Evolutionary conservation across 495 filamentous ascomycete species (phyloP).

Genomic region (Penicillium paxilli): DNA sequence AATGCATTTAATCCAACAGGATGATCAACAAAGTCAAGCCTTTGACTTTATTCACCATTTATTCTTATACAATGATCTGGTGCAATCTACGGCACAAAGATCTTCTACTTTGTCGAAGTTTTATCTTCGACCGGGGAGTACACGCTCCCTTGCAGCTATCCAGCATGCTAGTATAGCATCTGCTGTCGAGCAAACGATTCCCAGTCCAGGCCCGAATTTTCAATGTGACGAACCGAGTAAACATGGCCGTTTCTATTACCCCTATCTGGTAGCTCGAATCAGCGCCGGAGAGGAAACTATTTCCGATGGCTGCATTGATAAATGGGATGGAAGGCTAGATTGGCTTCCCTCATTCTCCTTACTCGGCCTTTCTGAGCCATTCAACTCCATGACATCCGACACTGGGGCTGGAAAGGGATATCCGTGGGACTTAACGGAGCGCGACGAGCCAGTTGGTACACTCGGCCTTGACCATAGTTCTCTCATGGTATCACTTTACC

Average conservation of each 20-base stretch:
- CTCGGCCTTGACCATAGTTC: background rate
- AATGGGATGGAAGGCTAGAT: conserved; percentile 4
- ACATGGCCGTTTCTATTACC: background rate
- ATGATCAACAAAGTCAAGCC: background rate
- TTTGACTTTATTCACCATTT: conserved; percentile 5
- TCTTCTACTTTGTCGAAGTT: background rate
- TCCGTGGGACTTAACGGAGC: no score
- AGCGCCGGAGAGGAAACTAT: background rate
- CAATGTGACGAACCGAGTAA: background rate
- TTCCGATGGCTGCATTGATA: background rate
- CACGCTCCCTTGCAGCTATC: no score
- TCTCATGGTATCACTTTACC: background rate
- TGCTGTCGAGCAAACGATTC: no score
- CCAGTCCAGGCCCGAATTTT: no score
- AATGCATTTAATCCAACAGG: background rate
- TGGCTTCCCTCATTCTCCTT: conserved; percentile 6
- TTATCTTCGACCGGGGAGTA: background rate
- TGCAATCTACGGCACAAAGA: background rate
- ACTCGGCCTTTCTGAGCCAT: background rate
- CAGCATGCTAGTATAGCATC: no score
- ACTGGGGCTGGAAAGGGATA: no score
- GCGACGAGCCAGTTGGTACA: no score
- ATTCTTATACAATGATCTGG: conserved; percentile 7
- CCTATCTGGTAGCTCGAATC: conserved; percentile 4
- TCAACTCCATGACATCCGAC: no score